These are phyloP conservation scores for Salicornia ramosissima DNA, from an alignment of 148 eudicot genomes.

Conservation along the genomic window DNA sequence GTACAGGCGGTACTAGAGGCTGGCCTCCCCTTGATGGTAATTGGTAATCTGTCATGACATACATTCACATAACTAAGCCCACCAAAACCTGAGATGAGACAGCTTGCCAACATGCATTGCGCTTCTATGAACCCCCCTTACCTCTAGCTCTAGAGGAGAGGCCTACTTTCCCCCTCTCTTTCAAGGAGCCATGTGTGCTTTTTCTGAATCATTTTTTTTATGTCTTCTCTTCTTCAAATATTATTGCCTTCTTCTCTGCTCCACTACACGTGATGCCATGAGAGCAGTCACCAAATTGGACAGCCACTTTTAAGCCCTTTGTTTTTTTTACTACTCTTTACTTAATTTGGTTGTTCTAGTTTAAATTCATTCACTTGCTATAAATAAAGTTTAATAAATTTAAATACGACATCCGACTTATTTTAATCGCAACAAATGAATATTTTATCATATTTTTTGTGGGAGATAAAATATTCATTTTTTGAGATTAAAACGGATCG, in stretches of 20 bases:
- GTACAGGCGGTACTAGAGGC: slow-evolving; percentile 15
- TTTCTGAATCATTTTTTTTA: not conserved
- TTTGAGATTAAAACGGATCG: too few species aligned
- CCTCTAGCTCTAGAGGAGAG: not conserved
- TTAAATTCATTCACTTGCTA: too few species aligned
- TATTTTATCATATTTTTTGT: too few species aligned
- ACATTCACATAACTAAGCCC: too few species aligned
- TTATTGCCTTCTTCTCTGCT: slow-evolving; percentile 20
- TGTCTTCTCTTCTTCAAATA: slow-evolving; percentile 3
- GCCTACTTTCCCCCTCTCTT: slow-evolving; percentile 13
- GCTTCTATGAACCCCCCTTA: slow-evolving; percentile 20
- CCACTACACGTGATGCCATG: slow-evolving; percentile 30
- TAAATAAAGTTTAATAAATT: too few species aligned
- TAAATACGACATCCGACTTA: too few species aligned
- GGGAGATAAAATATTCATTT: too few species aligned
- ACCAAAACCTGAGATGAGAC: slow-evolving; percentile 23
- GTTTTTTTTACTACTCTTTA: too few species aligned
- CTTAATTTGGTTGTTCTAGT: too few species aligned
- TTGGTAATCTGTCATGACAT: not conserved
- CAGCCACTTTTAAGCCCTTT: slow-evolving; percentile 2
- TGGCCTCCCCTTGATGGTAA: too few species aligned
- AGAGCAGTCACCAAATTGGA: slow-evolving; percentile 10
- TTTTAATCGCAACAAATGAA: too few species aligned
- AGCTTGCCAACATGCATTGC: slow-evolving; percentile 29
- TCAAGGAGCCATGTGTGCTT: slow-evolving; percentile 6